Evolutionary conservation across 176 grass and related monocot species (phyloP).

Genomic region (Oryza glaberrima): DNA sequence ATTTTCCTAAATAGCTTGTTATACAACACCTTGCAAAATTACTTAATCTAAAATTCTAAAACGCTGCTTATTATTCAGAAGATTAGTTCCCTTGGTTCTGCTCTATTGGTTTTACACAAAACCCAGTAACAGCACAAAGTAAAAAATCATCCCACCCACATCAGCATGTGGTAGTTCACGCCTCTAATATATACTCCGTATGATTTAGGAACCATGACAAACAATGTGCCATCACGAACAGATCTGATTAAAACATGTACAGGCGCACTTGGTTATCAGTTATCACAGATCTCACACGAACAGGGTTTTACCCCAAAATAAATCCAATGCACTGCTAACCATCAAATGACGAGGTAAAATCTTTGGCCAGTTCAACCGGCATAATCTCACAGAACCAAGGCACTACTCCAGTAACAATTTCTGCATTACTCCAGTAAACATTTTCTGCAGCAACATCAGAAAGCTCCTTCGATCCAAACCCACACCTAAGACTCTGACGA

Average conservation of each 20-base stretch:
- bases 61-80: background rate
- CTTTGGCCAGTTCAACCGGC: background rate
- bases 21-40: background rate
- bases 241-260: background rate
- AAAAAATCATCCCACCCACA: background rate
- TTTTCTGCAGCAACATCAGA: background rate
- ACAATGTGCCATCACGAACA: background rate
- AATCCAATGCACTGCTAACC: background rate
- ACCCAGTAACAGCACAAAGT: background rate
- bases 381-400: constrained; percentile 1
- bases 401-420: background rate
- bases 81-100: background rate
- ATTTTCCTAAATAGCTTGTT: background rate
- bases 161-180: background rate
- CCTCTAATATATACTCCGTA: background rate
- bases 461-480: background rate
- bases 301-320: background rate
- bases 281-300: background rate
- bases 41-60: background rate
- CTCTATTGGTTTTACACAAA: background rate
- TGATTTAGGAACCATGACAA: background rate
- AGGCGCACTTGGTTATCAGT: background rate
- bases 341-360: background rate
- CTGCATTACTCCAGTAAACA: background rate
- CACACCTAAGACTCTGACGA: background rate